Evolutionary conservation across 345 rosid genomes (phyloP), one percentile per base, ranked within the genome.

Genomic region (sweet orange (Citrus sinensis)): DNA sequence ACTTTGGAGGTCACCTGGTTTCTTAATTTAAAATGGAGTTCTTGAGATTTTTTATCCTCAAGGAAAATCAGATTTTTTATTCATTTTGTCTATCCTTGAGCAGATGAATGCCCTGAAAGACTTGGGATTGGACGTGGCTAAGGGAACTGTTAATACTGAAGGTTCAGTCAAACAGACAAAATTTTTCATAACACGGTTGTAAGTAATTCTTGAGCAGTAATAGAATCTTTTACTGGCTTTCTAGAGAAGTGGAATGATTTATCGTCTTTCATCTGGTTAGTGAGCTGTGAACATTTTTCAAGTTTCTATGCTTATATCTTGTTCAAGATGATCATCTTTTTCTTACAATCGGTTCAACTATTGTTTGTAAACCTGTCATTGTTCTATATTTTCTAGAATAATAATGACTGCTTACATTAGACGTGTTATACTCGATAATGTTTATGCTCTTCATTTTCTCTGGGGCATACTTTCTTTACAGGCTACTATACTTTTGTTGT

Each of bases 71-170:
- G 13, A n/a, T 14, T 4, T 27, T 70, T 64, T 39, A 76, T 40
- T 78, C 58, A 76, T 39, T 51, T 51, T 71, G 63, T 22, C 27
- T 70, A 65, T 67, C 34, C 73, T 73, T 61, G 72, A 79, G 83
- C 89, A 96, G 99, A 94, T 96, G 92, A 92, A 77, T 58, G 89
- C 98, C 67, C 83, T 96, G 88, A 96, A 91, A 86, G 89, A 86
- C 76, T 85, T 94, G 87, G 98, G 98, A 60, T 86, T 96, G 88
- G 94, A 85, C 89, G 99, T 96, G 4, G 75, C 87, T 7, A 94
- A 94, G 85, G 99, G 97, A 82, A 92, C 89, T 58, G 97, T 96
- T 77, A 42, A 81, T 73, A 92, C 98, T 27, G 88, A 90, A 82
- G 98, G 97, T 83, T 55, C 91, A 2, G 89, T 89, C 79, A 96